Base-by-base conservation (phyloP, 192 early-diverging fungal genomes). In the Backusella westeae region DNA sequence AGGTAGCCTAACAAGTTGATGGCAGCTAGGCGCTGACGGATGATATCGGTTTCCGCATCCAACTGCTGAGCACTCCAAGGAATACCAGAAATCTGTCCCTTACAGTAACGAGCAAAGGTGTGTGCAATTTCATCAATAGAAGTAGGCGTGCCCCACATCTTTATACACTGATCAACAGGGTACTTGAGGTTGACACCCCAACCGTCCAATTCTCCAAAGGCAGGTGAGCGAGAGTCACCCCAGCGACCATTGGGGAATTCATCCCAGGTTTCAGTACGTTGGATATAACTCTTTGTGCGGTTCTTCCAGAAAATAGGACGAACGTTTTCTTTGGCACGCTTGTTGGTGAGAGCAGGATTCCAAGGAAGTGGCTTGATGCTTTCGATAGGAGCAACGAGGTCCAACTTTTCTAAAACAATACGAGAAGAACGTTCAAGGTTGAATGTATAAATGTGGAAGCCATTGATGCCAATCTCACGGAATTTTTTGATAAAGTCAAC, bases 221-320 rank as follows among this genome's bases (percentile, higher is more conserved):
- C 93, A 19, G 96, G 96, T 17, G 97, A 99, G 56, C 96, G 89
- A 38, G 97, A 92, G 71, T 99, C 96, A 38, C 97, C 97, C 97
- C 96, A 99, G 72, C 97, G 92, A 19, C 97, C 97, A 83, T 99
- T 99, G 59, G 96, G 97, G 79, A 96, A 99, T 79, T 98, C 96
- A 80, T 99, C 96, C 97, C 97, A 99, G 65, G 89, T 82, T 81
- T 95, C 95, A 3, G 97, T 99, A 75, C 93, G 89, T 80, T 86
- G 82, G 81, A 98, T 94, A 85, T 99, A 98, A 80, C 91, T 93
- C 75, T 93, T 91, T 17, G 94, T 89, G 66, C 96, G 93, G 89
- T 99, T 98, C 83, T 93, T 90, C 97, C 97, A 99, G 79, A 98
- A 98, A 80, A 99, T 99, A 63, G 97, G 97, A 21, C 97, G 95